These are phyloP conservation scores for Erucastrum elatum DNA, from an alignment of 345 rosid species.

Conservation along the genomic window DNA sequence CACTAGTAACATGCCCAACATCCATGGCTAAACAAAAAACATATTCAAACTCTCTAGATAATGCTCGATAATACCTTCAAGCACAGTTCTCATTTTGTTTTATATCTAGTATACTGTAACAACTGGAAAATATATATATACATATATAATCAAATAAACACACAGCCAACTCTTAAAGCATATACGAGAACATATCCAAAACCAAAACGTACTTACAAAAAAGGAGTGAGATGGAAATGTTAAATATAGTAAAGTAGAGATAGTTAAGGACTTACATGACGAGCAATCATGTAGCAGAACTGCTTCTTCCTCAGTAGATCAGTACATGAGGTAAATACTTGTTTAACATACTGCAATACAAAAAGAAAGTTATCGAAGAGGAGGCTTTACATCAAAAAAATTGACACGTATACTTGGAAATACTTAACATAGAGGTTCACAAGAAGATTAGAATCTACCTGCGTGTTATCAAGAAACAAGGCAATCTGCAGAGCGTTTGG, in stretches of 20 bases:
- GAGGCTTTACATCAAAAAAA: not conserved
- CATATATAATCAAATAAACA: not conserved
- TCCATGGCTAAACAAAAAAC: slow-evolving; percentile 7
- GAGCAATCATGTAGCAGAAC: slow-evolving; percentile 81
- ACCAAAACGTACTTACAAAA: slow-evolving; percentile 2
- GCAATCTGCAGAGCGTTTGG: slow-evolving; percentile 92
- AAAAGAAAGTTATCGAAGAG: slow-evolving; percentile 26
- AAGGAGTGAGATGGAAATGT: not conserved
- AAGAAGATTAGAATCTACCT: slow-evolving; percentile 47
- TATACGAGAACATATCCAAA: slow-evolving; percentile 9
- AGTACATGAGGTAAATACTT: slow-evolving; percentile 72
- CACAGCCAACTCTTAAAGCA: slow-evolving; percentile 3
- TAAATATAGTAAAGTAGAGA: not conserved
- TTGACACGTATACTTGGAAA: not conserved
- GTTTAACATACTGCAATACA: slow-evolving; percentile 65
- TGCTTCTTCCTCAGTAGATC: slow-evolving; percentile 74
- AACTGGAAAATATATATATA: not conserved
- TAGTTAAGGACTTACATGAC: slow-evolving; percentile 67
- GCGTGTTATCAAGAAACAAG: slow-evolving; percentile 73
- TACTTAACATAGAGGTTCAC: not conserved
- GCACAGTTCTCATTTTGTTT: not conserved
- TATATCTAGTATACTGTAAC: not conserved
- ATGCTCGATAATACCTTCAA: slow-evolving; percentile 11
- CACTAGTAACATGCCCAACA: not conserved
- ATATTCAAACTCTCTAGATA: slow-evolving; percentile 3